These are phyloP conservation scores for Pichia sorboxylosa DNA, from an alignment of 1,139 yeast species.

Conservation along the genomic window DNA sequence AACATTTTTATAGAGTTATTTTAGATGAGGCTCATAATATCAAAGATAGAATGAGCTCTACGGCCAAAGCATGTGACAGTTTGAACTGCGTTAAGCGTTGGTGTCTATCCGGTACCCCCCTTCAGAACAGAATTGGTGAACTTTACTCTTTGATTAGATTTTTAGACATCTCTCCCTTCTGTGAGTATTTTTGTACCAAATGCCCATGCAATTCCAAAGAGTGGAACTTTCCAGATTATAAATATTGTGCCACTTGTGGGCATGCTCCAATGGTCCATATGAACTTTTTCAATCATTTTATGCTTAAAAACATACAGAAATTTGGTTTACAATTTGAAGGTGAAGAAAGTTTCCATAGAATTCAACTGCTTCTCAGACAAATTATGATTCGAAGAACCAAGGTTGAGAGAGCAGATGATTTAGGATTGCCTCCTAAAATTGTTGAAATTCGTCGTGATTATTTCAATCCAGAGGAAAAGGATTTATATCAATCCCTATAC, in stretches of 20 bases:
- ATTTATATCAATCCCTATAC: slow-evolving; percentile 76
- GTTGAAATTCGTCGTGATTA: slow-evolving; percentile 77
- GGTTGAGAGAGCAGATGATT: slow-evolving; percentile 90
- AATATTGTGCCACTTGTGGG: slow-evolving; percentile 76
- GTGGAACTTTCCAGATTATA: slow-evolving; percentile 76
- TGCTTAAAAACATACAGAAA: slow-evolving; percentile 84
- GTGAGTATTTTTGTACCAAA: slow-evolving; percentile 79
- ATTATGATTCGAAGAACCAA: slow-evolving; percentile 91
- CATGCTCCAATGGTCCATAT: slow-evolving; percentile 93
- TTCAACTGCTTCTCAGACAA: slow-evolving; percentile 60
- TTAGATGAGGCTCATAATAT: slow-evolving; percentile 96
- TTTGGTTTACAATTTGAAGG: slow-evolving; percentile 77
- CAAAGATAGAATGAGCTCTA: slow-evolving; percentile 86
- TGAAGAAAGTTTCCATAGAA: slow-evolving; percentile 59
- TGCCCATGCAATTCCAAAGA: slow-evolving; percentile 73
- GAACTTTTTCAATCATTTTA: slow-evolving; percentile 88
- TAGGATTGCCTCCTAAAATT: slow-evolving; percentile 90
- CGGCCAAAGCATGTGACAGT: slow-evolving; percentile 81
- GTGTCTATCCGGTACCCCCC: slow-evolving; percentile 92
- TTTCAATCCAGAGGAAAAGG: slow-evolving; percentile 91
- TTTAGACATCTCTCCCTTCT: slow-evolving; percentile 73
- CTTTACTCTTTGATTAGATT: slow-evolving; percentile 83
- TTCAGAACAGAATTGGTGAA: slow-evolving; percentile 94
- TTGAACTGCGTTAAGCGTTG: slow-evolving; percentile 64
- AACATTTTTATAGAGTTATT: slow-evolving; percentile 75